These are phyloP conservation scores for Raphidocelis subcapitata DNA, from an alignment of 139 green algal genomes.

Conservation along the genomic window DNA sequence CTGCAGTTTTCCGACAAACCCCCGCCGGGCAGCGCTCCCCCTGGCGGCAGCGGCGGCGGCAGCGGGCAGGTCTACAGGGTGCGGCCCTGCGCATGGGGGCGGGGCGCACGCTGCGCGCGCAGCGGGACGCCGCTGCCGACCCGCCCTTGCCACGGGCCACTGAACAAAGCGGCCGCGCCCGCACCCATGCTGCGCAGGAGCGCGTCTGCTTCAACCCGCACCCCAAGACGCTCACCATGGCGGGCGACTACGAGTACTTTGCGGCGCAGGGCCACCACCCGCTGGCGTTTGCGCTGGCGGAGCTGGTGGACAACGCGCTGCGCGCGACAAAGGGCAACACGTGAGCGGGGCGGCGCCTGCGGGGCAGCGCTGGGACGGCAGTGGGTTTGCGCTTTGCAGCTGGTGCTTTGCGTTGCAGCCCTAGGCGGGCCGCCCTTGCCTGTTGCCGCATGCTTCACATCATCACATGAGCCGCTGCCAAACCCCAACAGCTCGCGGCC, in stretches of 20 bases:
- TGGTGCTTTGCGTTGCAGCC: background rate
- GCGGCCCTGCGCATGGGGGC: too few relatives aligned
- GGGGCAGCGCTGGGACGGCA: too few relatives aligned
- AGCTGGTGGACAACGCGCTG: conserved; percentile 83
- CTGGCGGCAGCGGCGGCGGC: too few relatives aligned
- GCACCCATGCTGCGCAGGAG: conserved; percentile 37
- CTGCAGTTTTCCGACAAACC: too few relatives aligned
- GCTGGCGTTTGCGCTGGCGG: conserved; percentile 76
- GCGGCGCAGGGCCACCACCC: conserved; percentile 71
- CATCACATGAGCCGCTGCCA: too few relatives aligned
- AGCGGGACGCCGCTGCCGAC: too few relatives aligned
- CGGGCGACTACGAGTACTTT: conserved; percentile 86
- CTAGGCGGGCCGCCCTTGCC: background rate
- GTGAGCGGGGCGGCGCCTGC: background rate
- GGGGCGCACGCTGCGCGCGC: too few relatives aligned
- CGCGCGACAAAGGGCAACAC: conserved; percentile 52
- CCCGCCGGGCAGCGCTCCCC: too few relatives aligned
- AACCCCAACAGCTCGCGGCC: conserved; percentile 4
- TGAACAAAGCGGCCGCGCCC: background rate
- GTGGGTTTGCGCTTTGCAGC: background rate
- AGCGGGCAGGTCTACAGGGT: too few relatives aligned
- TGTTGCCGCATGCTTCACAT: too few relatives aligned
- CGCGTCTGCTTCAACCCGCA: conserved; percentile 76
- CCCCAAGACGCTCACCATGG: conserved; percentile 81
- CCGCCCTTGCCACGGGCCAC: too few relatives aligned